These are phyloP conservation scores for Pisolithus sp. DNA, from an alignment of 768 basidiomycete genomes.

Conservation along the genomic window DNA sequence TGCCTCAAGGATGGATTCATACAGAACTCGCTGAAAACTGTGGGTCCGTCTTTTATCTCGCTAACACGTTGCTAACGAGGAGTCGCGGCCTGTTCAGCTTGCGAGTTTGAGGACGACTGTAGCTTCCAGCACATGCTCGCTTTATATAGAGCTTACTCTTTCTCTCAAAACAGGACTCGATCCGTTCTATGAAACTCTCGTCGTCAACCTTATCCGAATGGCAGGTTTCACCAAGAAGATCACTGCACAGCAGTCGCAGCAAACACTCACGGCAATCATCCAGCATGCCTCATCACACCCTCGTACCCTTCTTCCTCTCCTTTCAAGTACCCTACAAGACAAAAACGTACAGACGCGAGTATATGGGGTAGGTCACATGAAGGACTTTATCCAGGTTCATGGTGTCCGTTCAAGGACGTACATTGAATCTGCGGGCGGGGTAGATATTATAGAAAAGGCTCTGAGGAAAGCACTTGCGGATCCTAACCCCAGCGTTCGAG, in stretches of 20 bases:
- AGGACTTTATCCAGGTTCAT: slow-evolving; percentile 68
- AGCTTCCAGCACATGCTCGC: slow-evolving; percentile 64
- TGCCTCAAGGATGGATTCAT: slow-evolving; percentile 74
- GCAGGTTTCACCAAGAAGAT: slow-evolving; percentile 91
- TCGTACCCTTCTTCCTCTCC: slow-evolving; percentile 56
- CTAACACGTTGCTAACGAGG: neutral
- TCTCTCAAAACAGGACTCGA: slow-evolving; percentile 67
- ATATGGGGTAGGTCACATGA: slow-evolving; percentile 63
- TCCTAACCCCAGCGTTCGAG: slow-evolving; percentile 72
- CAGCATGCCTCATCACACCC: slow-evolving; percentile 65
- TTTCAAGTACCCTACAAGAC: slow-evolving; percentile 67
- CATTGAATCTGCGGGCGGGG: slow-evolving; percentile 63
- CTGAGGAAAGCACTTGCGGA: slow-evolving; percentile 73
- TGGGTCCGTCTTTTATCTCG: slow-evolving; percentile 32
- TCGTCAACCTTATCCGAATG: slow-evolving; percentile 79
- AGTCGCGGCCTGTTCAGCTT: slow-evolving; percentile 43
- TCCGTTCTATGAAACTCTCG: slow-evolving; percentile 68
- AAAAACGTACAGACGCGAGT: slow-evolving; percentile 74
- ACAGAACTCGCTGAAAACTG: slow-evolving; percentile 80
- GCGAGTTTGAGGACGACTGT: slow-evolving; percentile 89
- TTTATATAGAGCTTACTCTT: slow-evolving; percentile 69
- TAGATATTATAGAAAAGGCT: slow-evolving; percentile 68
- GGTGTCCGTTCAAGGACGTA: slow-evolving; percentile 52
- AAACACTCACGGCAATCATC: slow-evolving; percentile 61
- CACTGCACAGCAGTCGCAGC: slow-evolving; percentile 79